Conservation (phyloP, 176 grass and related monocot species). For the Canna indica region DNA sequence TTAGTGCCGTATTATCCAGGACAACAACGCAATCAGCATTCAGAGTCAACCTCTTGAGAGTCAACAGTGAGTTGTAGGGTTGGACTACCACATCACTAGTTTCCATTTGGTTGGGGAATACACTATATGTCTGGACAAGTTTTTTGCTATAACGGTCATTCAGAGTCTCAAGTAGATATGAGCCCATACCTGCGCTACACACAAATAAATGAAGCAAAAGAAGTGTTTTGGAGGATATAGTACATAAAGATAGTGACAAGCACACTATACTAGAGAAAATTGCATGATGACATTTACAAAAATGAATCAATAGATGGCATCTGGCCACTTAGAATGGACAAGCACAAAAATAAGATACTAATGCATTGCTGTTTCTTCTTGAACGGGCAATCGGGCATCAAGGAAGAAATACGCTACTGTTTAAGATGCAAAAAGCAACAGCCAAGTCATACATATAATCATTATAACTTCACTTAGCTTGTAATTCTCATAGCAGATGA, state of each 20-base stretch:
- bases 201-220: neutral
- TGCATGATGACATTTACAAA: neutral
- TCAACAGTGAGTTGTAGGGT: constrained; percentile 93
- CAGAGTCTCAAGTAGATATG: constrained; percentile 90
- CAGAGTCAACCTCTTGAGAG: constrained; percentile 75
- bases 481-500: neutral
- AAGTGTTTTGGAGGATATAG: neutral
- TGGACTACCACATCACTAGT: constrained; percentile 98
- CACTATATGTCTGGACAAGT: constrained; percentile 96
- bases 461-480: neutral
- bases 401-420: neutral
- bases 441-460: neutral
- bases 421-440: neutral
- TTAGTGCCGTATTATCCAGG: constrained; percentile 94
- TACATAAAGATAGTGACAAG: neutral
- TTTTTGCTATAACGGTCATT: constrained; percentile 99
- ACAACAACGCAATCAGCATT: constrained; percentile 98
- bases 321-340: neutral
- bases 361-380: neutral
- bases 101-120: constrained; percentile 98
- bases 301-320: neutral
- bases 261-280: neutral
- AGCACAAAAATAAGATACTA: neutral
- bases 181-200: constrained; percentile 71
- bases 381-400: neutral